Conservation (phyloP, 306 rosid genomes). For the Notholithocarpus densiflorus region DNA sequence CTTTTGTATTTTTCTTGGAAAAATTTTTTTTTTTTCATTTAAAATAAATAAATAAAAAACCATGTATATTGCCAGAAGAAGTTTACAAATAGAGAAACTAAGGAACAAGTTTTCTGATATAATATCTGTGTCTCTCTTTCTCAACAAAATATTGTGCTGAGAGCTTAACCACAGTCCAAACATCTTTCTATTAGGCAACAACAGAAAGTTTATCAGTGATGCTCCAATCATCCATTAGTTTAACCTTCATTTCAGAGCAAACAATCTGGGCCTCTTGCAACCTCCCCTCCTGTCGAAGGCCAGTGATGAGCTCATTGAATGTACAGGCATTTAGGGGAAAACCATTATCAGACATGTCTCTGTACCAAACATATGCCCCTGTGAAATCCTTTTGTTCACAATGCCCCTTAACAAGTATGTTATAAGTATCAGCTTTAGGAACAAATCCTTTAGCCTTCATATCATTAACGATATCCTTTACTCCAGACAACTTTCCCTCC, state of each 20-base stretch:
- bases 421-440: constrained; percentile 70
- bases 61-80: not conserved
- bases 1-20: too few species aligned
- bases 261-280: constrained; percentile 58
- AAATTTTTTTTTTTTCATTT: too few species aligned
- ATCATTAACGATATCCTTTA: constrained; percentile 47
- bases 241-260: constrained; percentile 49
- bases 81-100: not conserved
- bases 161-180: not conserved
- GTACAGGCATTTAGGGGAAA: constrained; percentile 33
- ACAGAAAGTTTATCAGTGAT: constrained; percentile 15
- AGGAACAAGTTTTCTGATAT: too few species aligned
- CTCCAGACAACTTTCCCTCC: constrained; percentile 47
- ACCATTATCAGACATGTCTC: constrained; percentile 53
- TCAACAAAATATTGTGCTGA: not conserved
- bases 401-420: constrained; percentile 64
- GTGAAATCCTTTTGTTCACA: constrained; percentile 56
- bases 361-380: constrained; percentile 69
- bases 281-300: constrained; percentile 59
- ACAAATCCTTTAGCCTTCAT: constrained; percentile 69
- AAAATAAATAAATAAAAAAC: too few species aligned
- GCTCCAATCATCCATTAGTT: constrained; percentile 30
- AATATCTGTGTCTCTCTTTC: not conserved
- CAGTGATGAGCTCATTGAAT: constrained; percentile 47
- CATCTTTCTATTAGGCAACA: constrained; percentile 1